These are phyloP conservation scores for Bacidia rubella DNA, from an alignment of 495 filamentous ascomycete genomes.

Conservation along the genomic window DNA sequence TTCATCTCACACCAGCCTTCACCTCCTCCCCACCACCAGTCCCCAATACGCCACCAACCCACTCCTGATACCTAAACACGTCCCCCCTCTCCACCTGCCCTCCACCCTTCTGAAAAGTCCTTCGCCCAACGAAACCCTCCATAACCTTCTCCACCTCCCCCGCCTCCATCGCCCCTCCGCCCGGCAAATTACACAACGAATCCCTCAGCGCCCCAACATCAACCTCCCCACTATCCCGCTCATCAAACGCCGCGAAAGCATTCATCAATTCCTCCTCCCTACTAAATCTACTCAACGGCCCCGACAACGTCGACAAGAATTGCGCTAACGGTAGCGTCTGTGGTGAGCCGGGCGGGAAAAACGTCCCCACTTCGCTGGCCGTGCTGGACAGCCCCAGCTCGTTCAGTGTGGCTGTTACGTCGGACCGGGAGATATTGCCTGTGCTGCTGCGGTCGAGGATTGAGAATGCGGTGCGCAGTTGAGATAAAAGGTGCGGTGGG, in stretches of 20 bases:
- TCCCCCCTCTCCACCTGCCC: conserved; percentile 41
- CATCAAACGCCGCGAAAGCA: conserved; percentile 89
- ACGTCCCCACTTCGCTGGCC: conserved; percentile 47
- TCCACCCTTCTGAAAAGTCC: conserved; percentile 48
- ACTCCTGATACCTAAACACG: conserved; percentile 68
- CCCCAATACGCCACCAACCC: conserved; percentile 43
- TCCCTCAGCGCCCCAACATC: conserved; percentile 71
- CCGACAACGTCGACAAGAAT: conserved; percentile 67
- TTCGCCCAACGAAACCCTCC: conserved; percentile 67
- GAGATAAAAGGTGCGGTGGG: conserved; percentile 52
- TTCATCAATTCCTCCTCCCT: conserved; percentile 63
- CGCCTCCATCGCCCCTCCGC: conserved; percentile 60
- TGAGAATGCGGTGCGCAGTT: conserved; percentile 75
- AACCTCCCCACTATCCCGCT: conserved; percentile 86
- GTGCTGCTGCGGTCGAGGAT: conserved; percentile 75
- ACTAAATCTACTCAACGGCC: conserved; percentile 56
- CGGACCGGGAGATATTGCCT: conserved; percentile 57
- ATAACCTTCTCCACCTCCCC: conserved; percentile 73
- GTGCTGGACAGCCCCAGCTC: conserved; percentile 54
- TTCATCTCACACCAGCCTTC: conserved; percentile 11
- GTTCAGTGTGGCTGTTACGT: conserved; percentile 66
- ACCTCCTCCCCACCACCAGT: conserved; percentile 24
- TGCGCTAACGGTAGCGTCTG: conserved; percentile 67
- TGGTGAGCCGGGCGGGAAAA: conserved; percentile 57
- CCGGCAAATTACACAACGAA: conserved; percentile 66